A percentile compares a stretch with the other conserved stretches of the same genome.
Evolutionary conservation across 768 basidiomycete species (phyloP).

Genomic region (Panellus pusillus): DNA sequence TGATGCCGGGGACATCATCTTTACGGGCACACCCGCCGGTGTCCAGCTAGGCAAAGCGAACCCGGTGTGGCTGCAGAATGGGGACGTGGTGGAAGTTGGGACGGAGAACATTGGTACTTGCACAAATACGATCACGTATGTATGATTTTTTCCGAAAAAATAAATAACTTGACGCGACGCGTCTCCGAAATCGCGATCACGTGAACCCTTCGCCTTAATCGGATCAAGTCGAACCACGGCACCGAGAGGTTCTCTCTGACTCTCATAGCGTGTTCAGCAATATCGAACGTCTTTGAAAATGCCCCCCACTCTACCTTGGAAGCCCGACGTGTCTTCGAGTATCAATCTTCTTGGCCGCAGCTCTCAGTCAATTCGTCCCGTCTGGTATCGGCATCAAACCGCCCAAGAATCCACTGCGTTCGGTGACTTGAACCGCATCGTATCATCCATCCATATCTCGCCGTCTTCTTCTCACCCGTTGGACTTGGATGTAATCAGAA

Average conservation of each 20-base stretch:
- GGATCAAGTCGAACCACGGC: too few relatives aligned
- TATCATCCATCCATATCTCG: neutral
- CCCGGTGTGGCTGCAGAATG: constrained; percentile 36
- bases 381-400: neutral
- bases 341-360: neutral
- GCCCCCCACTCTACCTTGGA: neutral
- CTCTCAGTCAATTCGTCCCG: neutral
- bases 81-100: constrained; percentile 40
- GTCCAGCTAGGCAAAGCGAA: constrained; percentile 34
- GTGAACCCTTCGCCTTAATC: too few relatives aligned
- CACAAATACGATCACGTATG: constrained; percentile 35
- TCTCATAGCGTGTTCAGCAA: too few relatives aligned
- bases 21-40: constrained; percentile 38
- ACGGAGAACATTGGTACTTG: constrained; percentile 40
- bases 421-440: neutral
- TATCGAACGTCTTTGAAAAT: too few relatives aligned
- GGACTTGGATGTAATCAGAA: neutral
- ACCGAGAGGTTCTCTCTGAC: too few relatives aligned
- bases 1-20: constrained; percentile 43
- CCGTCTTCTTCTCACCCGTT: neutral
- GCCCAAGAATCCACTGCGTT: neutral
- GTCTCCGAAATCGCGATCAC: too few relatives aligned
- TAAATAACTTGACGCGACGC: too few relatives aligned
- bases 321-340: neutral
- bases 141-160: constrained; percentile 4